Percentiles rank a stretch among this genome's conserved stretches.
Evolutionary conservation across 2,329 filamentous ascomycete genomes (phyloP).

Genomic region (Colletotrichum abscissum): DNA sequence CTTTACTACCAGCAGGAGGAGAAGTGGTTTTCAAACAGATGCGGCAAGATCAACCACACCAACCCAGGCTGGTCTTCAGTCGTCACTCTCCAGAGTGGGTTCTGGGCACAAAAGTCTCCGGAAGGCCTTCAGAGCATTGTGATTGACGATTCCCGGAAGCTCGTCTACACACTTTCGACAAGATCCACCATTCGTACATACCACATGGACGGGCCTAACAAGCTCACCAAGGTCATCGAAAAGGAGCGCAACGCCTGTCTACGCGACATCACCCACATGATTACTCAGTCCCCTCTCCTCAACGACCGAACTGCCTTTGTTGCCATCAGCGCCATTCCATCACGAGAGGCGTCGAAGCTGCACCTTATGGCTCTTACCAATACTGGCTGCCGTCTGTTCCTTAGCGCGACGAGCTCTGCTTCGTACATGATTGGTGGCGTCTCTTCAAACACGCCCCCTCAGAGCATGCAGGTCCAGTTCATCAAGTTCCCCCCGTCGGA

Average conservation of each 20-base stretch:
- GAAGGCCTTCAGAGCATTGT: slow-evolving; percentile 83
- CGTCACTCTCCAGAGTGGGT: slow-evolving; percentile 60
- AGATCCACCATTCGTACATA: slow-evolving; percentile 92
- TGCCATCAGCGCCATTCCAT: slow-evolving; percentile 86
- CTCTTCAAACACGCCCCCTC: slow-evolving; percentile 78
- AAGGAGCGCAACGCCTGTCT: slow-evolving; percentile 71
- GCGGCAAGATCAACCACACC: slow-evolving; percentile 90
- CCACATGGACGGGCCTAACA: slow-evolving; percentile 77
- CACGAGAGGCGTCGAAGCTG: slow-evolving; percentile 81
- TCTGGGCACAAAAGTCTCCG: slow-evolving; percentile 62
- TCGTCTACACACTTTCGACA: slow-evolving; percentile 92
- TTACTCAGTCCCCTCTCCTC: slow-evolving; percentile 78
- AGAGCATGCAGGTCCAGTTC: slow-evolving; percentile 97
- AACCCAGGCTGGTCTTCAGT: slow-evolving; percentile 77
- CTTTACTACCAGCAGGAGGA: slow-evolving; percentile 97
- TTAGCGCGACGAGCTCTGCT: slow-evolving; percentile 87
- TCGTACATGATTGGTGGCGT: slow-evolving; percentile 72
- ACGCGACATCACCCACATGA: slow-evolving; percentile 87
- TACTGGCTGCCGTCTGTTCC: slow-evolving; percentile 90
- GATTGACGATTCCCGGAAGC: slow-evolving; percentile 86
- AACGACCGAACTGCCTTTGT: slow-evolving; percentile 78
- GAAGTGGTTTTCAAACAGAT: slow-evolving; percentile 92
- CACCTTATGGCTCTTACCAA: slow-evolving; percentile 92
- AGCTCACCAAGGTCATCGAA: slow-evolving; percentile 72
- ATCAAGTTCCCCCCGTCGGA: slow-evolving; percentile 88